Evolutionary conservation across 192 early-diverging fungal genomes (phyloP).

Genomic region (Lunasporangiospora selenospora): DNA sequence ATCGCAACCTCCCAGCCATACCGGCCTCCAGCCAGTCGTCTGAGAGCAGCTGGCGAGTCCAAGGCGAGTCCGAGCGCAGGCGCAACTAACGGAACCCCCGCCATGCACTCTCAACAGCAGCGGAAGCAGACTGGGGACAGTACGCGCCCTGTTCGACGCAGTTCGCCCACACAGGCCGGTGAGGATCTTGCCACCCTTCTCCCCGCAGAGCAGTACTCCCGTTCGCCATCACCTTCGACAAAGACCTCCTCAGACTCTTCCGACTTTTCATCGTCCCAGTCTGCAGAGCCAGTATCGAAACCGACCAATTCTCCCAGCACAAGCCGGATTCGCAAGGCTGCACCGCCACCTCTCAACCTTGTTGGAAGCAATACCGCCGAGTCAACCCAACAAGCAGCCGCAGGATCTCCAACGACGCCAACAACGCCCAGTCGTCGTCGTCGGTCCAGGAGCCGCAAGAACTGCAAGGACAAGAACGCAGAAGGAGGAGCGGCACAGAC

Average conservation of each 20-base stretch:
- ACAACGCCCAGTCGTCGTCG: conserved; percentile 31
- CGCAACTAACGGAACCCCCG: conserved; percentile 6
- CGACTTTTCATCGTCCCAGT: too few relatives aligned
- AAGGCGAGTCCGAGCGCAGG: conserved; percentile 3
- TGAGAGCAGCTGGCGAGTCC: conserved; percentile 10
- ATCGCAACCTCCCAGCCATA: conserved; percentile 29
- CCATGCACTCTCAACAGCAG: too few relatives aligned
- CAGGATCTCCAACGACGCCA: conserved; percentile 25
- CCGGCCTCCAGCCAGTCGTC: conserved; percentile 36
- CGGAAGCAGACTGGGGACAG: too few relatives aligned
- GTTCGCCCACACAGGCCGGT: conserved; percentile 10
- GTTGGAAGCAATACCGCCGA: conserved; percentile 6
- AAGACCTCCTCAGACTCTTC: neutral
- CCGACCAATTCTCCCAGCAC: neutral
- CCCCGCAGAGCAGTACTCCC: too few relatives aligned
- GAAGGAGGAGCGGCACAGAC: neutral
- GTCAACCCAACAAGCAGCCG: neutral
- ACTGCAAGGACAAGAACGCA: conserved; percentile 24
- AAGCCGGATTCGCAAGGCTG: conserved; percentile 13
- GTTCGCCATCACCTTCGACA: neutral
- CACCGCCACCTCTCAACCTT: conserved; percentile 31
- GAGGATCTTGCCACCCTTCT: too few relatives aligned
- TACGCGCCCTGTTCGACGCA: too few relatives aligned
- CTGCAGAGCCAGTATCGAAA: too few relatives aligned
- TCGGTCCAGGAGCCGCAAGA: conserved; percentile 38